Evolutionary conservation across 441 rosid genomes (phyloP), one percentile per base, ranked within the genome.

Genomic region (Cnidoscolus chayamansa): DNA sequence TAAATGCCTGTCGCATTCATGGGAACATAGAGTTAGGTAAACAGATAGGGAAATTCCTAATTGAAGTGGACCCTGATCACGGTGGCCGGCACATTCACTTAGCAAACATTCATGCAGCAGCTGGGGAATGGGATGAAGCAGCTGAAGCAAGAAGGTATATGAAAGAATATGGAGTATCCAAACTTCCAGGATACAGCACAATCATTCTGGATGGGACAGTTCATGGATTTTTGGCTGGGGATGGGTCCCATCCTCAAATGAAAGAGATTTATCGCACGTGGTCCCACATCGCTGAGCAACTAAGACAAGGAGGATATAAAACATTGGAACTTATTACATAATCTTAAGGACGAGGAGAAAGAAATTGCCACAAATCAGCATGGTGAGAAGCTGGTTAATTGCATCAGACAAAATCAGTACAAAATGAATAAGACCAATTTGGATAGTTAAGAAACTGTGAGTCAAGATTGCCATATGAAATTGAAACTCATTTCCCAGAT

Each of bases 91-190:
- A 86, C 63, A 89, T 89, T 32, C 88, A 88, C 19, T 78, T 89
- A 30, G 89, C 97, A 15, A 90, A 89, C 68, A 77, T 92, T 62
- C 89, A 90, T 73, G 96, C 94, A 10, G 78, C 88, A 0, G 92
- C 86, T 73, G 87, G 76, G 20, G 91, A 89, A 54, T 92, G 96
- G 97, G 71, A 74, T 0, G 89, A 81, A 57, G 96, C 84, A 55
- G 91, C 85, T 30, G 81, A 80, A 59, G 80, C 86, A 81, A 86
- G 97, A 68, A 78, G 45, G 70, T 68, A 82, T 63, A 90, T 90
- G 92, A 37, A 73, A n/a, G 75, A 45, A 1, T 74, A 79, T 66
- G 89, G 88, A 70, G 86, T 90, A 54, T 83, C 77, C 78, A 92
- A 92, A 80, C 69, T 82, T 4, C 91, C 96, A 0, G 94, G 97